These are phyloP conservation scores for Globisporangium viniferum DNA, from an alignment of 352 stramenopile species.

Conservation along the genomic window DNA sequence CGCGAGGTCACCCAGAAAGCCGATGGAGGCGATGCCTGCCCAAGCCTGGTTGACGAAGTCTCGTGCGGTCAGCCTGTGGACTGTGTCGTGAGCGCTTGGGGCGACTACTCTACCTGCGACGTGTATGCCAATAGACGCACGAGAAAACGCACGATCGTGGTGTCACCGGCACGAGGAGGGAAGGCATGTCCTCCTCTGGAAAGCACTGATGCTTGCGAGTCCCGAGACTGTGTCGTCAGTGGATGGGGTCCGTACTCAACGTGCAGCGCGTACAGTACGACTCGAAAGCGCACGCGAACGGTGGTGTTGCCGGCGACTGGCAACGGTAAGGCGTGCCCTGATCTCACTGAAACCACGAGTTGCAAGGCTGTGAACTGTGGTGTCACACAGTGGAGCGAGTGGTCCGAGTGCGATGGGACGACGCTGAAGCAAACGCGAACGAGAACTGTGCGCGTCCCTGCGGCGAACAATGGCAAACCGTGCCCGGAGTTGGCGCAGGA, in stretches of 20 bases:
- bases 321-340: conserved; percentile 40
- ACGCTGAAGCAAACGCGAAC: conserved; percentile 34
- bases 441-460: conserved; percentile 35
- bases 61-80: conserved; percentile 35
- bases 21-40: conserved; percentile 45
- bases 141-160: conserved; percentile 31
- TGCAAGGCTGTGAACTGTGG: conserved; percentile 55
- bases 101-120: conserved; percentile 35
- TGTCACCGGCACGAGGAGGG: conserved; percentile 32
- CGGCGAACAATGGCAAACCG: conserved; percentile 29
- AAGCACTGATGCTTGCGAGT: conserved; percentile 29
- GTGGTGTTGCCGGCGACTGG: conserved; percentile 25
- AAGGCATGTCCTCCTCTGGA: conserved; percentile 37
- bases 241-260: conserved; percentile 43
- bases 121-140: conserved; percentile 26
- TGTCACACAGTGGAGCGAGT: conserved; percentile 45
- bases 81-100: conserved; percentile 52
- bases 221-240: conserved; percentile 48
- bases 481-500: conserved; percentile 45
- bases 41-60: conserved; percentile 25
- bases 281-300: conserved; percentile 38
- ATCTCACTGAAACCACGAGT: conserved; percentile 32
- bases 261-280: conserved; percentile 34
- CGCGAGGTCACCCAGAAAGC: conserved; percentile 25
- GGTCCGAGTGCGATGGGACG: conserved; percentile 35